A percentile compares a stretch with the other conserved stretches of the same genome.
Conservation (phyloP, 2,329 filamentous ascomycete genomes). For the Bimuria novae-zelandiae region DNA sequence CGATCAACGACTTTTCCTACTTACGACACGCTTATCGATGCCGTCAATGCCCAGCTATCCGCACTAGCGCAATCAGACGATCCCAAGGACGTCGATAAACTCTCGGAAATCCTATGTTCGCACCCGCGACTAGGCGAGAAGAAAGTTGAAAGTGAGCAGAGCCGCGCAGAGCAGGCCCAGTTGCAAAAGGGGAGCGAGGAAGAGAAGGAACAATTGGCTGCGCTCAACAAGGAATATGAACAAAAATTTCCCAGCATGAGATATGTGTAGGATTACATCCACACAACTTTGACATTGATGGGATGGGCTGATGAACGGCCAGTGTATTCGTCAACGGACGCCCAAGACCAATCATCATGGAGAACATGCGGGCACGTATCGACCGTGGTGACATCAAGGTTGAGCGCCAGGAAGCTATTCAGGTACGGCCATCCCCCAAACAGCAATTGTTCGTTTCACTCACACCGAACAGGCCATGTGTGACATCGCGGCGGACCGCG, state of each 20-base stretch:
- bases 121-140: constrained; percentile 84
- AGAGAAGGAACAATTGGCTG: constrained; percentile 61
- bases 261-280: constrained; percentile 66
- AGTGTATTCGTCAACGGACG: constrained; percentile 88
- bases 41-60: constrained; percentile 66
- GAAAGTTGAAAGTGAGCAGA: constrained; percentile 81
- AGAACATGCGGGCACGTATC: constrained; percentile 79
- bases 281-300: background rate
- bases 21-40: constrained; percentile 71
- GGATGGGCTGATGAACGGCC: background rate
- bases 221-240: constrained; percentile 80
- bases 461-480: constrained; percentile 73
- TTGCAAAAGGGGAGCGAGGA: constrained; percentile 59
- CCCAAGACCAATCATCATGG: constrained; percentile 73
- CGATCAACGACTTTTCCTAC: constrained; percentile 63
- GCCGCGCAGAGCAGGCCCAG: constrained; percentile 79
- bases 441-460: background rate
- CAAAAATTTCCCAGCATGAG: constrained; percentile 76
- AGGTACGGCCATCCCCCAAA: constrained; percentile 56
- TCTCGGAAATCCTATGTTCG: constrained; percentile 75
- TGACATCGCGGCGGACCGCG: constrained; percentile 83
- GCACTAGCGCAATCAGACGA: constrained; percentile 30
- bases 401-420: constrained; percentile 75
- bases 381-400: constrained; percentile 65
- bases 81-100: constrained; percentile 58